These are phyloP conservation scores for Aspergillus coremiiformis DNA, from an alignment of 495 filamentous ascomycete genomes.

Conservation along the genomic window DNA sequence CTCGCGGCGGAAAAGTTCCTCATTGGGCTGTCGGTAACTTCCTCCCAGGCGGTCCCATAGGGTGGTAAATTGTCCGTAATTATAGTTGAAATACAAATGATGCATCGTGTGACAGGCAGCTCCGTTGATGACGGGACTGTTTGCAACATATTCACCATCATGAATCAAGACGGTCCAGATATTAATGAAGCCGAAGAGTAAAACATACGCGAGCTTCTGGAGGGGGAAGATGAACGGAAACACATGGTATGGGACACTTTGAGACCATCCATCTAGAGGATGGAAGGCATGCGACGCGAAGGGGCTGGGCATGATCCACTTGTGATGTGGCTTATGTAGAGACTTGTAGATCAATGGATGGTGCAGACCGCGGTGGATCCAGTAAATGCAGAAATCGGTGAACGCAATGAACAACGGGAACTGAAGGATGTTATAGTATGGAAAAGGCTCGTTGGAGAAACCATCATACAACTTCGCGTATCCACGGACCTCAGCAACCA, in stretches of 20 bases:
- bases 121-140: constrained; percentile 84
- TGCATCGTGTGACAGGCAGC: constrained; percentile 96
- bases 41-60: constrained; percentile 88
- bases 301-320: constrained; percentile 98
- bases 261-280: constrained; percentile 87
- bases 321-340: constrained; percentile 96
- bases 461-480: constrained; percentile 82
- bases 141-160: constrained; percentile 90
- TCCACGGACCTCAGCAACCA: constrained; percentile 77
- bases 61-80: constrained; percentile 95
- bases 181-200: constrained; percentile 86
- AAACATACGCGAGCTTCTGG: constrained; percentile 82
- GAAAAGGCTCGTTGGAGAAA: constrained; percentile 60
- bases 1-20: constrained; percentile 79
- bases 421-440: constrained; percentile 74
- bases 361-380: constrained; percentile 87
- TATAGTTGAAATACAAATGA: constrained; percentile 98
- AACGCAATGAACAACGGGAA: constrained; percentile 89
- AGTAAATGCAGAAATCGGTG: constrained; percentile 92
- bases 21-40: constrained; percentile 83
- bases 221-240: constrained; percentile 92
- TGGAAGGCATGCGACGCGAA: constrained; percentile 93
- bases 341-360: constrained; percentile 75
- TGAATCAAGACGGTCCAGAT: constrained; percentile 98
- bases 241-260: constrained; percentile 86